A percentile compares a stretch with the other conserved stretches of the same genome.
These are phyloP conservation scores for Malassezia pachydermatis DNA, from an alignment of 1,284 basidiomycete genomes.

Conservation along the genomic window DNA sequence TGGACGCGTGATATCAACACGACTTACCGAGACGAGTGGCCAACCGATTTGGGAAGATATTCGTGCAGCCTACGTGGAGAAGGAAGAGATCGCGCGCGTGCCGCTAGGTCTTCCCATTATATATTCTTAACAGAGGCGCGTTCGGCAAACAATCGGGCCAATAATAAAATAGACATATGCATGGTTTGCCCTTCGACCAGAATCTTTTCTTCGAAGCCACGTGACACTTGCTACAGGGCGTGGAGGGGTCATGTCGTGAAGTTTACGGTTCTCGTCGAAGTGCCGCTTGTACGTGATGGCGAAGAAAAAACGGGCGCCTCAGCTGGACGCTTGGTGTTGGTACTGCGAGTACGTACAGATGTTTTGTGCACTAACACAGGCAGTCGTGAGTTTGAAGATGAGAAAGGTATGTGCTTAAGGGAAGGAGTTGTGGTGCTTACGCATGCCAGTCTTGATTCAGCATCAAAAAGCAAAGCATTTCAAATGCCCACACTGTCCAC, in stretches of 20 bases:
- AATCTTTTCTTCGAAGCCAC: neutral
- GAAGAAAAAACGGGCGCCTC: constrained; percentile 46
- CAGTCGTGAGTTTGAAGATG: constrained; percentile 47
- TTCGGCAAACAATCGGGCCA: constrained; percentile 2
- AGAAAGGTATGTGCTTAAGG: constrained; percentile 27
- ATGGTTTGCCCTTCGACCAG: constrained; percentile 7
- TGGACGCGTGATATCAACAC: too few species aligned
- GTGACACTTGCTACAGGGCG: neutral
- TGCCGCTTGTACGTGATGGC: constrained; percentile 27
- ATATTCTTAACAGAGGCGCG: neutral
- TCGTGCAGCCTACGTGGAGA: neutral
- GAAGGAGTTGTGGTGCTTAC: too few species aligned
- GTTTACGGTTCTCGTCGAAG: too few species aligned
- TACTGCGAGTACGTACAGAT: constrained; percentile 88
- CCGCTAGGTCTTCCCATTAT: neutral
- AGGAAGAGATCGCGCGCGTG: constrained; percentile 5
- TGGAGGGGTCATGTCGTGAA: too few species aligned
- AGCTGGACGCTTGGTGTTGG: constrained; percentile 73
- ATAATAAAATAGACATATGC: neutral
- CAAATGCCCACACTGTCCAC: constrained; percentile 89
- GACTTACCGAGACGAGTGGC: too few species aligned
- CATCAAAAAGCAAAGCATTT: constrained; percentile 99
- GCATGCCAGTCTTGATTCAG: constrained; percentile 72
- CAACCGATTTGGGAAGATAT: neutral
- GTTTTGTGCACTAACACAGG: neutral